Evolutionary conservation across 371 early-diverging fungal species (phyloP), one percentile per base, ranked within the genome.

Genomic region (Mortierella sp.): DNA sequence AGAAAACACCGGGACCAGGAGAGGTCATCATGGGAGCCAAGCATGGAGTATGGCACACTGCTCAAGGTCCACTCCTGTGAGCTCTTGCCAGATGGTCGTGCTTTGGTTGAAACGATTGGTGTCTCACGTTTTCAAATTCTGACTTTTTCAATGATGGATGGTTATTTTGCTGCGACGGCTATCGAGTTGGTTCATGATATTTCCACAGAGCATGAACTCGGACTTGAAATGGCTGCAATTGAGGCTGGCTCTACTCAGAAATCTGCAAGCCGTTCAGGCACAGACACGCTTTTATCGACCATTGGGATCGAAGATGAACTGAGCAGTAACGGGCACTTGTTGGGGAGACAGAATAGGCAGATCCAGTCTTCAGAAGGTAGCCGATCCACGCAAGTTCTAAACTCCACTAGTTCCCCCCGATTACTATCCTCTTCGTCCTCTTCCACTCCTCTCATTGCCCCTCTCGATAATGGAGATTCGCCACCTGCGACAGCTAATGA

Each of bases 71-170:
- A 71, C 6, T 66, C 79, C 0, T 67, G 80, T 1, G 85, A 85
- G 45, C 80, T 77, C 49, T 47, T 82, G 26, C 56, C 59, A 6
- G 76, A 80, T 15, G 85, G 86, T 29, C 64, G 82, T 9, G 77
- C 66, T 35, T 49, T 85, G 23, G 74, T 86, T 17, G 86, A 86
- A 61, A 79, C 87, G 0, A 61, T 82, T 12, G 86, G 88, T 17
- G 49, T 83, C 10, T 83, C 84, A 32, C 68, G 87, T 32, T 87
- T 88, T 57, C 78, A 79, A 54, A 69, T 87, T 3, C 26, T 70
- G 4, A 78, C 81, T 0, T 64, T 70, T 31, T 59, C 75, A 53
- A 64, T 72, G 70, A 19, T 72, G 62, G 71, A 77, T 61, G 35
- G 70, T 45, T 63, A 71, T 68, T 29, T 84, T 70, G 65, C 82